Evolutionary conservation across 805 yeast species (phyloP), one percentile per base, ranked within the genome.

Genomic region (Ogataea angusta): DNA sequence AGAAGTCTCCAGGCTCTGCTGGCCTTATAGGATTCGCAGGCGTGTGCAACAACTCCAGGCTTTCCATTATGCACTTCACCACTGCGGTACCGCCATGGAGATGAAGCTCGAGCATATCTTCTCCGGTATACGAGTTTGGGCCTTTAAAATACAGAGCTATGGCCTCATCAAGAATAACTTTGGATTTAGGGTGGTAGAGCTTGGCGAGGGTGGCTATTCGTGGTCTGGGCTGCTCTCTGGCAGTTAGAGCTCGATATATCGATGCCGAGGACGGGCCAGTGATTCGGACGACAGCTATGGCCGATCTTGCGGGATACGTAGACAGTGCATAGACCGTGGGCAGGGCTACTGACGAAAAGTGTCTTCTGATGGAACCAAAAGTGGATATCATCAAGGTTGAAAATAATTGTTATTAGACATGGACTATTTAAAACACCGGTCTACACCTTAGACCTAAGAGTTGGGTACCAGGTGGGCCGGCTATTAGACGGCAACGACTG

Each of bases 1-100:
- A 84, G 55, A 93, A 93, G 62, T 93, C 99, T 7, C 99, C 99
- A 6, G 88, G 81, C 54, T 85, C 91, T 0, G 99, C 99, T 57
- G 83, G 80, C 39, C 98, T 59, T 10, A 91, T 77, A 5, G 68
- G 68, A 12, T 52, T 42, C 0, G 60, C 54, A 0, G 74, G 70
- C 5, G 71, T 61, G 52, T 84, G 85, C 5, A 83, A 49, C 0
- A 52, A 39, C 28, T 69, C 67, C 5, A 93, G 78, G 0, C 95
- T 80, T 4, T 66, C 66, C 34, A 90, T 53, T 0, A 90, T 85
- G 0, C 88, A 73, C 34, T 71, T 68, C 2, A 86, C 75, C 1
- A 91, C 87, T 0, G 98, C 96, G 10, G 74, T 78, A 4, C 98
- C 97, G 3, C 99, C 99, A 61, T 93, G 99, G 2, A 86, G 62